These are phyloP conservation scores for Xanthoparmelia taractica DNA, from an alignment of 495 filamentous ascomycete genomes.

Conservation along the genomic window DNA sequence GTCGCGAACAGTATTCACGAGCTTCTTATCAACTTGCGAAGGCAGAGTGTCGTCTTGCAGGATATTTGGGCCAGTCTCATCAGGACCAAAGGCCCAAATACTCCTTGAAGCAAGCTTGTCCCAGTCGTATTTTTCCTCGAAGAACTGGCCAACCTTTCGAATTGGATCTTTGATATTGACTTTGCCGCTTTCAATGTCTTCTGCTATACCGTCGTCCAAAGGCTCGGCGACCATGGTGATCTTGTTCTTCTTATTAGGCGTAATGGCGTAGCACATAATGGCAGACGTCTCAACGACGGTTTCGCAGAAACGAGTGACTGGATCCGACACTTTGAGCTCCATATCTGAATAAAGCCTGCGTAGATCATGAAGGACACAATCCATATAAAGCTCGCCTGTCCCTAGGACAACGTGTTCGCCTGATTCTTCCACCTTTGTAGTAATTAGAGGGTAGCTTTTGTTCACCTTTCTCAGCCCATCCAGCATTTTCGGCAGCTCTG, in stretches of 20 bases:
- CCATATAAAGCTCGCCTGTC: slow-evolving; percentile 97
- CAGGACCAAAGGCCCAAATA: slow-evolving; percentile 98
- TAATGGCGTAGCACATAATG: slow-evolving; percentile 95
- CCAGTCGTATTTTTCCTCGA: slow-evolving; percentile 96
- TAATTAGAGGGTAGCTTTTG: slow-evolving; percentile 91
- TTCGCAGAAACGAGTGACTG: slow-evolving; percentile 94
- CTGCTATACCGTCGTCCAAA: slow-evolving; percentile 85
- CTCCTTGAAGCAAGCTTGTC: slow-evolving; percentile 88
- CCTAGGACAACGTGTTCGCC: slow-evolving; percentile 93
- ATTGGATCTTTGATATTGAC: slow-evolving; percentile 91
- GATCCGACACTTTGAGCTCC: slow-evolving; percentile 97
- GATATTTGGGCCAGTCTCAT: slow-evolving; percentile 92
- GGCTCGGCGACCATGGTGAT: slow-evolving; percentile 98
- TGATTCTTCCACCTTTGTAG: slow-evolving; percentile 97
- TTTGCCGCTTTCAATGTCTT: slow-evolving; percentile 85
- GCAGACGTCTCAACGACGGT: slow-evolving; percentile 96
- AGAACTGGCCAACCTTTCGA: slow-evolving; percentile 89
- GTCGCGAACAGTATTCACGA: slow-evolving; percentile 79
- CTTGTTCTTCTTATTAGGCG: slow-evolving; percentile 98
- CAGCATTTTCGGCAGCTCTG: slow-evolving; percentile 97
- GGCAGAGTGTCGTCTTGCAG: slow-evolving; percentile 93
- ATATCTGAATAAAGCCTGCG: slow-evolving; percentile 94
- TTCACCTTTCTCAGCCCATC: slow-evolving; percentile 94
- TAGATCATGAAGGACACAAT: slow-evolving; percentile 94
- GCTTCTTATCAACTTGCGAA: slow-evolving; percentile 80